Percentiles rank a stretch among this genome's conserved stretches.
phyloP scores from a whole-genome alignment of 352 stramenopile species.

The Phytopythium ostracodes region DNA sequence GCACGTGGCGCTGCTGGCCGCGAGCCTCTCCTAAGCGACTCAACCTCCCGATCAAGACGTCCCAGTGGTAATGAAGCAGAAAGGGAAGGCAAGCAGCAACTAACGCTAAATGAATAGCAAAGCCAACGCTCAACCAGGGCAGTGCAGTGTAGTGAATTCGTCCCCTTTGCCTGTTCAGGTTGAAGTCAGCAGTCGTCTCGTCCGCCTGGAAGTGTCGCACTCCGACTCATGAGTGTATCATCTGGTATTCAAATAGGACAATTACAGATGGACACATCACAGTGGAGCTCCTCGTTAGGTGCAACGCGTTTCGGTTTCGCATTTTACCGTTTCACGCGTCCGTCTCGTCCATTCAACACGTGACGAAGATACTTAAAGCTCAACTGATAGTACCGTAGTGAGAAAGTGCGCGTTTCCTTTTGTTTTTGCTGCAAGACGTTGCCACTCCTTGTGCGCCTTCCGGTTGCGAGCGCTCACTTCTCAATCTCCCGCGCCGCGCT shows the following conservation, averaged over 20 bases:
- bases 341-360: neutral
- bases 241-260: no score
- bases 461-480: neutral
- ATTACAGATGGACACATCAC: neutral
- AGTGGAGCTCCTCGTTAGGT: neutral
- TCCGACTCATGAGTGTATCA: no score
- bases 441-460: neutral
- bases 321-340: no score
- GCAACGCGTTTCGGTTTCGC: neutral
- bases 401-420: neutral
- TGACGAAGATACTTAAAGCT: neutral
- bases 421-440: neutral
- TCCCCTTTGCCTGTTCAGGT: no score
- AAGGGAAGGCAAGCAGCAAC: neutral
- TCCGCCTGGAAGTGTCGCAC: no score
- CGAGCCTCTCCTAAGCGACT: slow-evolving; percentile 63
- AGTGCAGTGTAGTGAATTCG: no score
- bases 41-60: neutral
- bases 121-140: neutral
- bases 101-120: slow-evolving; percentile 1
- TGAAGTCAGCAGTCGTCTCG: no score
- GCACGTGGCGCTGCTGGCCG: slow-evolving; percentile 71
- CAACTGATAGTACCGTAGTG: neutral
- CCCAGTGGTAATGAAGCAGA: neutral
- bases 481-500: neutral